A percentile compares a stretch with the other conserved stretches of the same genome.
These are phyloP conservation scores for Cicer bijugum DNA, from an alignment of 306 rosid genomes.

Conservation along the genomic window DNA sequence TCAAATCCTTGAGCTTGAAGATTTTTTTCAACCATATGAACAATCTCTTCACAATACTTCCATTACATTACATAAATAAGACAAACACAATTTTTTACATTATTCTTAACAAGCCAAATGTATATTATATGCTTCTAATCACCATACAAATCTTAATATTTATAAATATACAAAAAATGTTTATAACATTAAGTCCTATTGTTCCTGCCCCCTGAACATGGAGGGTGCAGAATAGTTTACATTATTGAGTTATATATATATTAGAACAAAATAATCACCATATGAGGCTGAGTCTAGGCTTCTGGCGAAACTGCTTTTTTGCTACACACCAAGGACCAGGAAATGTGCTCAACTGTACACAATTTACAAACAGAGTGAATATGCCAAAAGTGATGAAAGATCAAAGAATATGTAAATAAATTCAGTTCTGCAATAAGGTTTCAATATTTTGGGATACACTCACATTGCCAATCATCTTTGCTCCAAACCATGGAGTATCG, in stretches of 20 bases:
- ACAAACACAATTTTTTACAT: background rate
- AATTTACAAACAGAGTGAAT: background rate
- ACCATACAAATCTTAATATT: constrained; percentile 11
- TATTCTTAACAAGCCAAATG: constrained; percentile 23
- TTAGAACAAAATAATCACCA: constrained; percentile 56
- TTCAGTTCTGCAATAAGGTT: background rate
- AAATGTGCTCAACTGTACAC: constrained; percentile 80
- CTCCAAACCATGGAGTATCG: constrained; percentile 92
- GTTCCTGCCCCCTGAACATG: constrained; percentile 27
- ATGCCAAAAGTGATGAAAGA: background rate
- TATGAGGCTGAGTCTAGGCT: constrained; percentile 59
- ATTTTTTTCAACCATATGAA: background rate
- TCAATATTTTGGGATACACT: constrained; percentile 22
- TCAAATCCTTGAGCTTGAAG: background rate
- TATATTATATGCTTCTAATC: constrained; percentile 27
- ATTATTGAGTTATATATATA: background rate
- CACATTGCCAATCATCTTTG: constrained; percentile 79
- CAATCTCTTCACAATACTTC: constrained; percentile 18
- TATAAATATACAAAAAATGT: constrained; percentile 30
- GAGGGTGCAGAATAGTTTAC: constrained; percentile 22
- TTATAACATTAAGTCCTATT: constrained; percentile 8
- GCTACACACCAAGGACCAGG: constrained; percentile 79
- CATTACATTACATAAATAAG: constrained; percentile 1
- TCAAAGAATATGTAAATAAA: background rate
- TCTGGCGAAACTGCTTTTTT: constrained; percentile 68